Percentiles rank a stretch among this genome's conserved stretches.
phyloP scores from a whole-genome alignment of 805 yeast species.

The Metschnikowia similis region DNA sequence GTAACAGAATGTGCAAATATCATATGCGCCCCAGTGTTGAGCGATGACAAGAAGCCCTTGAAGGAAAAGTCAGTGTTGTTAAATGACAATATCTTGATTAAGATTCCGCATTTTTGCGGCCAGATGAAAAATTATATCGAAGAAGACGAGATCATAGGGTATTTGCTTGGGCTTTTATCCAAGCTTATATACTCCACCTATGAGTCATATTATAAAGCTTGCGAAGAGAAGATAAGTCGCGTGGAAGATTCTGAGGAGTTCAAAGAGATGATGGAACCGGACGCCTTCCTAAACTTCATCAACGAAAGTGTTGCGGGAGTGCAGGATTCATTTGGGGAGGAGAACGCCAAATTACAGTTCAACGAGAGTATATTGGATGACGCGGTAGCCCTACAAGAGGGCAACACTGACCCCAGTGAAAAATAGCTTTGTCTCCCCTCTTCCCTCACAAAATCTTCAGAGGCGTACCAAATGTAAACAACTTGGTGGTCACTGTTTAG shows the following conservation, averaged over 20 bases:
- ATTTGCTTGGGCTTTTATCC: conserved; percentile 27
- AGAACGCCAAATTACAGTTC: conserved; percentile 13
- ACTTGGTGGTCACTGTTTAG: conserved; percentile 19
- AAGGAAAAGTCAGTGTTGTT: conserved; percentile 36
- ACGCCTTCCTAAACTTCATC: conserved; percentile 51
- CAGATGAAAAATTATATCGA: conserved; percentile 52
- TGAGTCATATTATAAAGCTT: conserved; percentile 43
- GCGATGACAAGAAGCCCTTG: conserved; percentile 15
- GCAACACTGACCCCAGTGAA: not conserved
- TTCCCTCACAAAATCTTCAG: not conserved
- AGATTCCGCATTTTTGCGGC: conserved; percentile 52
- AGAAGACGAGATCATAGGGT: conserved; percentile 44
- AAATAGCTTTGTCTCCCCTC: not conserved
- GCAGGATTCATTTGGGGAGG: conserved; percentile 19
- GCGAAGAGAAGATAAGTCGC: conserved; percentile 23
- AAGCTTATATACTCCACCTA: conserved; percentile 58
- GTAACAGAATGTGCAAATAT: conserved; percentile 47
- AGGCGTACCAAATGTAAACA: not conserved
- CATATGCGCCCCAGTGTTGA: conserved; percentile 43
- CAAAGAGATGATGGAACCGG: conserved; percentile 59
- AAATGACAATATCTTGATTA: conserved; percentile 46
- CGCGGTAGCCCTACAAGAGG: conserved; percentile 10
- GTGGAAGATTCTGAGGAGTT: conserved; percentile 23
- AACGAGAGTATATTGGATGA: conserved; percentile 26
- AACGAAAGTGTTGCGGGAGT: conserved; percentile 29